Conservation (phyloP, 2,329 filamentous ascomycete species). For the Hypoxylon sp. region DNA sequence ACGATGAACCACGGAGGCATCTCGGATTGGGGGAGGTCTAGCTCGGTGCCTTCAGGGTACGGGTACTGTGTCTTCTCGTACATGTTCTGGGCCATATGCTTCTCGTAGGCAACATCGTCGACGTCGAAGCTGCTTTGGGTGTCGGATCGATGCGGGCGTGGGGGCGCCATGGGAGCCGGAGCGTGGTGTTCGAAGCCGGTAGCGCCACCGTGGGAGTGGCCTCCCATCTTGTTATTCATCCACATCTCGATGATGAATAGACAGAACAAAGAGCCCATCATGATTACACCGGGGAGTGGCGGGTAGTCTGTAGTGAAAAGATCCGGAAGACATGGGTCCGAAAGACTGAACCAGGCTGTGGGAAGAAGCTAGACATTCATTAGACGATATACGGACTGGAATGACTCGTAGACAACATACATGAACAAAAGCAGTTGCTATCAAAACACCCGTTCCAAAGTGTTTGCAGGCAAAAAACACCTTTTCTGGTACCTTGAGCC, state of each 20-base stretch:
- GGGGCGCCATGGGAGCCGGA: constrained; percentile 39
- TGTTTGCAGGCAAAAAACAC: constrained; percentile 75
- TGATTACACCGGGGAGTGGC: constrained; percentile 74
- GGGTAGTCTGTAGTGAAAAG: constrained; percentile 73
- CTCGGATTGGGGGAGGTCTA: constrained; percentile 56
- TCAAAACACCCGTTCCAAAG: constrained; percentile 79
- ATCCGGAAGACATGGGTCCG: constrained; percentile 69
- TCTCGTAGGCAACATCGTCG: constrained; percentile 58
- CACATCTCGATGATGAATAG: constrained; percentile 75
- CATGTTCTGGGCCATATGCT: constrained; percentile 58
- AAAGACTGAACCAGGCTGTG: constrained; percentile 69
- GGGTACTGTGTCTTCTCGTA: constrained; percentile 56
- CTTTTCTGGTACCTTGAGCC: constrained; percentile 70
- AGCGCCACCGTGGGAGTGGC: constrained; percentile 71
- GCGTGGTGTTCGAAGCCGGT: constrained; percentile 58
- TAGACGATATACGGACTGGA: constrained; percentile 6
- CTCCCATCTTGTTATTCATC: constrained; percentile 71
- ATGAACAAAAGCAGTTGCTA: constrained; percentile 82
- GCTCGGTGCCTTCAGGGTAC: constrained; percentile 49
- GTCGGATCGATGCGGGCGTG: constrained; percentile 53
- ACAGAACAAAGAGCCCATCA: constrained; percentile 73
- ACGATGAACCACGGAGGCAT: constrained; percentile 75
- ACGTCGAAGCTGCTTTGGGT: constrained; percentile 54
- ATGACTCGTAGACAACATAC: constrained; percentile 55
- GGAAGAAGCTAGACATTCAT: constrained; percentile 64